Evolutionary conservation across 2,329 filamentous ascomycete species (phyloP).

Genomic region (Hypoxylon sp.): DNA sequence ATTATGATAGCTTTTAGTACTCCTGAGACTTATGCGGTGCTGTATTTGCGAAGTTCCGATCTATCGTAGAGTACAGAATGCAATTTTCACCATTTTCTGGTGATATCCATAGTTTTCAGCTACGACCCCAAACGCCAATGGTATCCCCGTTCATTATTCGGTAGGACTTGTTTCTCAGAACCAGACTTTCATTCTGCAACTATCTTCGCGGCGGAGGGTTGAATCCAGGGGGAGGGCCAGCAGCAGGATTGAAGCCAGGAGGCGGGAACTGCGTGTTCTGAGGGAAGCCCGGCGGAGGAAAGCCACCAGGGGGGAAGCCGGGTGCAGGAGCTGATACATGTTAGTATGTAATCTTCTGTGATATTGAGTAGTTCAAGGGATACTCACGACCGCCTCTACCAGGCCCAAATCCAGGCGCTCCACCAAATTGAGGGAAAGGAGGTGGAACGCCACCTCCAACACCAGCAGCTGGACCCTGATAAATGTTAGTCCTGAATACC

Average conservation of each 20-base stretch:
- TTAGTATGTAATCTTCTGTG: constrained; percentile 36
- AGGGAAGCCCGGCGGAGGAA: constrained; percentile 63
- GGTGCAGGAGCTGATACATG: constrained; percentile 49
- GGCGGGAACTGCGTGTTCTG: constrained; percentile 63
- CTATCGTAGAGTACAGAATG: constrained; percentile 42
- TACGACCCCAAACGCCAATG: constrained; percentile 55
- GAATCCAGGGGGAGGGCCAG: constrained; percentile 75
- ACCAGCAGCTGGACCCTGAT: constrained; percentile 83
- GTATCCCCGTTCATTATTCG: constrained; percentile 46
- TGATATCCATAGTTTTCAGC: constrained; percentile 47
- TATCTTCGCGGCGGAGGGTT: constrained; percentile 78
- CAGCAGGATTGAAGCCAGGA: constrained; percentile 66
- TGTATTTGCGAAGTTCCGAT: constrained; percentile 37
- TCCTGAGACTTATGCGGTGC: constrained; percentile 32
- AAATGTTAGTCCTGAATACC: constrained; percentile 45
- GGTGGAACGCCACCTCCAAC: constrained; percentile 79
- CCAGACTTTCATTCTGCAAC: constrained; percentile 36
- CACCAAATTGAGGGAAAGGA: constrained; percentile 68
- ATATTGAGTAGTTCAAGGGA: constrained; percentile 14
- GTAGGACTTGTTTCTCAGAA: constrained; percentile 32
- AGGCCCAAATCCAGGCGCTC: constrained; percentile 64
- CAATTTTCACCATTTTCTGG: constrained; percentile 41
- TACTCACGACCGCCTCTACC: constrained; percentile 70
- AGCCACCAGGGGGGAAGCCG: constrained; percentile 56
- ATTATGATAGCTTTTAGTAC: constrained; percentile 11